phyloP scores from a whole-genome alignment of 1,284 basidiomycete species.

The Heterobasidion occidentale region DNA sequence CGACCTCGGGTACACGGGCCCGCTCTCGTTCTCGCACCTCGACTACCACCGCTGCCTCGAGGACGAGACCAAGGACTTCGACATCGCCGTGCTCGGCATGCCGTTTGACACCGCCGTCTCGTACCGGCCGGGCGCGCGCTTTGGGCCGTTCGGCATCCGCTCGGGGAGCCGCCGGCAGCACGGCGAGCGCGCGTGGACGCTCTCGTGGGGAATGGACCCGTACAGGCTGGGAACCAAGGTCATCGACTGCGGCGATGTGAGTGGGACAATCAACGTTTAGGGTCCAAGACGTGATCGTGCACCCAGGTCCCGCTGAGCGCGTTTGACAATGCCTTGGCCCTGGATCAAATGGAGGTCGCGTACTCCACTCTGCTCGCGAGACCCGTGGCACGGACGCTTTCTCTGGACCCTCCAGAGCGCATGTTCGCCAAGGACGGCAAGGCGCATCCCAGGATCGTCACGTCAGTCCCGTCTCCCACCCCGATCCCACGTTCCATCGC shows the following conservation, averaged over 20 bases:
- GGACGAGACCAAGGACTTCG: conserved; percentile 44
- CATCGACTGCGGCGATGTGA: conserved; percentile 77
- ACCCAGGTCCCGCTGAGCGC: conserved; percentile 57
- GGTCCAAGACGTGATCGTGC: not conserved
- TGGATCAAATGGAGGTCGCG: conserved; percentile 75
- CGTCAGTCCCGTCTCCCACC: conserved; percentile 24
- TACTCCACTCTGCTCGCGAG: conserved; percentile 62
- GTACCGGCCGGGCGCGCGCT: conserved; percentile 71
- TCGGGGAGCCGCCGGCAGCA: conserved; percentile 67
- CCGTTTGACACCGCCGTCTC: conserved; percentile 74
- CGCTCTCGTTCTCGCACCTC: conserved; percentile 65
- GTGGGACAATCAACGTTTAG: conserved; percentile 5
- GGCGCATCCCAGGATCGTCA: conserved; percentile 62
- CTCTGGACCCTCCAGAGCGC: conserved; percentile 13
- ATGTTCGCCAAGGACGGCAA: conserved; percentile 42
- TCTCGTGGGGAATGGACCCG: conserved; percentile 64
- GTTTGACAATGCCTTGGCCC: conserved; percentile 68
- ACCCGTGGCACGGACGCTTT: conserved; percentile 25
- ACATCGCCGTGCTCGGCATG: conserved; percentile 73
- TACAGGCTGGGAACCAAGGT: conserved; percentile 50
- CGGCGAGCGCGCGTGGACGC: conserved; percentile 46
- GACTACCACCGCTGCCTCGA: conserved; percentile 68
- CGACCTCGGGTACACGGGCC: conserved; percentile 65
- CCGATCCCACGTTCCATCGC: not conserved
- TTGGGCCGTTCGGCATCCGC: conserved; percentile 77